Conservation (phyloP, 768 basidiomycete genomes). For the Tylopilus sp. region DNA sequence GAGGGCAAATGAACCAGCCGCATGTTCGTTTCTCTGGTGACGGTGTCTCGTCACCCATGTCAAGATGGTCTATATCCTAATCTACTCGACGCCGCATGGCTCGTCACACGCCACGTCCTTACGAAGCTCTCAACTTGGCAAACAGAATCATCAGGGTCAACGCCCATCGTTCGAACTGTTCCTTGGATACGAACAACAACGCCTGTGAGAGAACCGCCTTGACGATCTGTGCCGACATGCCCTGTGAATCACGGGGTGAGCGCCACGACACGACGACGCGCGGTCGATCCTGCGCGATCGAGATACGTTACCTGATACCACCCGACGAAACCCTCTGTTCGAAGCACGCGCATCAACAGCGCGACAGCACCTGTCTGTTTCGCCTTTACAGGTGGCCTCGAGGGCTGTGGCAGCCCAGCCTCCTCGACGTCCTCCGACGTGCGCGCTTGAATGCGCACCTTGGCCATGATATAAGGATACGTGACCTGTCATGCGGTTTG, state of each 20-base stretch:
- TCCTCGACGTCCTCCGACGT: conserved; percentile 45
- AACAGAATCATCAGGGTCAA: conserved; percentile 62
- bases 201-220: conserved; percentile 97
- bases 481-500: conserved; percentile 58
- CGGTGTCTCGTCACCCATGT: too few species aligned
- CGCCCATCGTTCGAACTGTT: conserved; percentile 91
- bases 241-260: conserved; percentile 43
- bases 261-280: neutral
- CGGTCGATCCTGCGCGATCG: neutral
- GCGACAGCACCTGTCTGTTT: conserved; percentile 73
- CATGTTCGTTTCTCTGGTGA: too few species aligned
- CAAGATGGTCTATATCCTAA: neutral
- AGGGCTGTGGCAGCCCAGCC: conserved; percentile 16
- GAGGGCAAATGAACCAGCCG: too few species aligned
- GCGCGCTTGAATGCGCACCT: conserved; percentile 92
- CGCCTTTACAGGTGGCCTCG: conserved; percentile 19
- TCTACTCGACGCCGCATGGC: too few species aligned
- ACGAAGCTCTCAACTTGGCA: conserved; percentile 28
- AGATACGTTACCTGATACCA: conserved; percentile 81
- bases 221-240: conserved; percentile 93
- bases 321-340: conserved; percentile 77
- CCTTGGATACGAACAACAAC: conserved; percentile 94
- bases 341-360: conserved; percentile 68
- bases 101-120: conserved; percentile 12
- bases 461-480: conserved; percentile 95